These are phyloP conservation scores for Metschnikowia dekortorum DNA, from an alignment of 805 yeast species.

Conservation along the genomic window DNA sequence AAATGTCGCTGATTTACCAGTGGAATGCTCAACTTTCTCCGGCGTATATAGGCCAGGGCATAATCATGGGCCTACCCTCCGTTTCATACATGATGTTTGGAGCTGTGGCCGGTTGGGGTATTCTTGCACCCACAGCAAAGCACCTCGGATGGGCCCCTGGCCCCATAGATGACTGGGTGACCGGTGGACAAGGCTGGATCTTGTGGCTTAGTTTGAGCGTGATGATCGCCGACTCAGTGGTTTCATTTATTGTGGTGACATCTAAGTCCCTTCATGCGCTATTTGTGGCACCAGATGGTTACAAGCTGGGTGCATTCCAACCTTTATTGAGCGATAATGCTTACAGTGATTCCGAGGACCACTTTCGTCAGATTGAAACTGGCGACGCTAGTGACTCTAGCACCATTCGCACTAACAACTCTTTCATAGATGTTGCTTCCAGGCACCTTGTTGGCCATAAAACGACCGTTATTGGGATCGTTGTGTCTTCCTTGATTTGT, in stretches of 20 bases:
- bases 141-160: constrained; percentile 83
- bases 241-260: constrained; percentile 67
- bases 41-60: constrained; percentile 96
- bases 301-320: background rate
- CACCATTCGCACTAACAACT: background rate
- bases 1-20: constrained; percentile 57
- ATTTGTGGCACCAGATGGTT: background rate
- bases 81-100: constrained; percentile 90
- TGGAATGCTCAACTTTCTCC: constrained; percentile 97
- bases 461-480: constrained; percentile 56
- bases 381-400: constrained; percentile 1
- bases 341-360: background rate
- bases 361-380: background rate
- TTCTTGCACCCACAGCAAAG: constrained; percentile 78
- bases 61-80: constrained; percentile 93
- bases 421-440: constrained; percentile 13
- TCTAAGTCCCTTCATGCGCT: constrained; percentile 33
- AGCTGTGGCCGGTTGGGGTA: constrained; percentile 85
- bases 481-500: constrained; percentile 64
- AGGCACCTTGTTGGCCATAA: constrained; percentile 46
- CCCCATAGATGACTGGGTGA: constrained; percentile 84
- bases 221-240: constrained; percentile 88
- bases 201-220: constrained; percentile 89
- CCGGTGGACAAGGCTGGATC: constrained; percentile 96
- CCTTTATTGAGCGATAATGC: background rate